Evolutionary conservation across 495 filamentous ascomycete genomes (phyloP).

Genomic region (Podospora comata): DNA sequence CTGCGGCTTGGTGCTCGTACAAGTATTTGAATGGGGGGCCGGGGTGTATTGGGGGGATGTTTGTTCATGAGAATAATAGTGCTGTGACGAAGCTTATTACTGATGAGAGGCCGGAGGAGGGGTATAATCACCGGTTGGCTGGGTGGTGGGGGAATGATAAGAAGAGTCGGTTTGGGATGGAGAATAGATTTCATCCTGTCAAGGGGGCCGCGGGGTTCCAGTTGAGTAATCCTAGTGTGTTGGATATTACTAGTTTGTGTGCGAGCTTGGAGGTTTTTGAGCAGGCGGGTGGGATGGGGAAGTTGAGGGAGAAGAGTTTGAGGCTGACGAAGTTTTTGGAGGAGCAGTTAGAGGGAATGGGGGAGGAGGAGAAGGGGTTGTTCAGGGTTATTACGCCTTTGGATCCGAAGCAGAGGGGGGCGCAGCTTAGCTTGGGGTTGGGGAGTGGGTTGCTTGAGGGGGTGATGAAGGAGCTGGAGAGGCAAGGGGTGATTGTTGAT

Average conservation of each 20-base stretch:
- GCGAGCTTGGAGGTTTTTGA: conserved; percentile 79
- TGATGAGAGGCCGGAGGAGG: conserved; percentile 37
- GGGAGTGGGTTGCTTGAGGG: conserved; percentile 61
- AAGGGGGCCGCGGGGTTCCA: conserved; percentile 67
- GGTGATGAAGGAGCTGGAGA: conserved; percentile 67
- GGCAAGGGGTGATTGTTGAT: conserved; percentile 73
- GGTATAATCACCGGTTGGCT: conserved; percentile 57
- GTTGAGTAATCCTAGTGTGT: conserved; percentile 63
- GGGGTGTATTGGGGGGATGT: conserved; percentile 79
- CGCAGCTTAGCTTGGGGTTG: conserved; percentile 79
- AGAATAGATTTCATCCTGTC: conserved; percentile 70
- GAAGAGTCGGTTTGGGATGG: conserved; percentile 72
- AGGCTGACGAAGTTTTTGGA: conserved; percentile 78
- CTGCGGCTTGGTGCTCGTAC: conserved; percentile 95
- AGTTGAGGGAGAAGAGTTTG: conserved; percentile 71
- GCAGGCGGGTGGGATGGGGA: conserved; percentile 61
- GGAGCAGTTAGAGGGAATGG: conserved; percentile 53
- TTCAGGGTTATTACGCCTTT: conserved; percentile 81
- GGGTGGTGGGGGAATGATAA: conserved; percentile 93
- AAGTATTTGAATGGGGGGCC: conserved; percentile 95
- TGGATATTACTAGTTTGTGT: conserved; percentile 66
- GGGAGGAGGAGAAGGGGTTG: conserved; percentile 44
- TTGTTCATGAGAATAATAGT: conserved; percentile 78
- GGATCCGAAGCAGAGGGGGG: conserved; percentile 68
- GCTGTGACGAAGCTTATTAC: conserved; percentile 42